A percentile compares a stretch with the other conserved stretches of the same genome.
Evolutionary conservation across 1,284 basidiomycete species (phyloP).

Genomic region (Ustilago trichophora): DNA sequence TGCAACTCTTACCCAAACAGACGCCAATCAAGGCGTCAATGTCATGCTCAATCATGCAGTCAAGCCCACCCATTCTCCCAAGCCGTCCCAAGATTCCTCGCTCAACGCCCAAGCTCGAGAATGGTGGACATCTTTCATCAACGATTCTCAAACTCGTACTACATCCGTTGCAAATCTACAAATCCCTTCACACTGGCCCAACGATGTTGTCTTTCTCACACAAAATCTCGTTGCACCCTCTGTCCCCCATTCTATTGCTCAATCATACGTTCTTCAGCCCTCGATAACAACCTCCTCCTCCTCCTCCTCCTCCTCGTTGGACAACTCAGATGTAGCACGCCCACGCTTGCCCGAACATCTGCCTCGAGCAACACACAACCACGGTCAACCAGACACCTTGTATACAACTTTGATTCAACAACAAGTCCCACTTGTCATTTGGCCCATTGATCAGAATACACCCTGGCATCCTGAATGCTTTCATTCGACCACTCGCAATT

Average conservation of each 20-base stretch:
- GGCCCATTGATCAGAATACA: slow-evolving; percentile 8
- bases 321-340: too few relatives aligned
- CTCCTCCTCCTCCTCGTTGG: too few relatives aligned
- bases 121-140: slow-evolving; percentile 1
- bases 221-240: slow-evolving; percentile 26
- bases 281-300: too few relatives aligned
- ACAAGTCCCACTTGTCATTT: slow-evolving; percentile 17
- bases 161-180: neutral
- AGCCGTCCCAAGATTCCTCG: neutral
- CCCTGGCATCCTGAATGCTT: slow-evolving; percentile 25
- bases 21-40: neutral
- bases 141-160: neutral
- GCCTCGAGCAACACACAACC: slow-evolving; percentile 28
- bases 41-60: neutral
- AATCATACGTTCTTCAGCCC: slow-evolving; percentile 21
- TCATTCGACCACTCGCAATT: slow-evolving; percentile 27
- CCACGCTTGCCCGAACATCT: too few relatives aligned
- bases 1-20: neutral
- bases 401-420: slow-evolving; percentile 17
- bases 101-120: slow-evolving; percentile 10
- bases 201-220: slow-evolving; percentile 28
- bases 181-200: slow-evolving; percentile 25
- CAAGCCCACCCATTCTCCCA: neutral
- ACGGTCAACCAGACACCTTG: slow-evolving; percentile 2
- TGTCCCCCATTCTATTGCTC: slow-evolving; percentile 13